A percentile compares a stretch with the other conserved stretches of the same genome.
Conservation (phyloP, 208 protist genomes). For the Jaenimonas drosophilae region DNA sequence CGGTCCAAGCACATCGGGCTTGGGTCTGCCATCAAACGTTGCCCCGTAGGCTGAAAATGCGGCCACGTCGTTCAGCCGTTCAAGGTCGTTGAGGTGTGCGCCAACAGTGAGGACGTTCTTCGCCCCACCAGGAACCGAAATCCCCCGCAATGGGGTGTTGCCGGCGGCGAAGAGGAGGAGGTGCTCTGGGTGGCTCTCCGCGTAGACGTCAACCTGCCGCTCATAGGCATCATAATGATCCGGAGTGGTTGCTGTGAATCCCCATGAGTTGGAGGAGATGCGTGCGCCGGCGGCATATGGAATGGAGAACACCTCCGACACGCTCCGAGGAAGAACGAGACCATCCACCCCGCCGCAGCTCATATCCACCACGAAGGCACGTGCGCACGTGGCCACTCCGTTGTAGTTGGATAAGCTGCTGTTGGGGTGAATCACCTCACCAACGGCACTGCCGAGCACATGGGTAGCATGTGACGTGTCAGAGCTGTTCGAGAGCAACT, state of each 20-base stretch:
- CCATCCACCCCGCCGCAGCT: slow-evolving; percentile 9
- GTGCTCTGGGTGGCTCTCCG: slow-evolving; percentile 42
- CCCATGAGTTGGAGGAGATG: slow-evolving; percentile 87
- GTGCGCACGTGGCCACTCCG: slow-evolving; percentile 73
- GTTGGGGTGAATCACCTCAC: slow-evolving; percentile 8
- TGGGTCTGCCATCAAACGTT: slow-evolving; percentile 70
- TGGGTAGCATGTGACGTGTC: too few relatives aligned
- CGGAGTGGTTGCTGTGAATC: slow-evolving; percentile 14
- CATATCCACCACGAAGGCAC: slow-evolving; percentile 71
- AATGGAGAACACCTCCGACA: slow-evolving; percentile 41
- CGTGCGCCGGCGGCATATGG: slow-evolving; percentile 52
- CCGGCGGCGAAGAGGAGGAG: slow-evolving; percentile 71
- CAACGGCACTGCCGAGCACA: slow-evolving; percentile 58
- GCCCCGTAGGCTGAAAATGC: slow-evolving; percentile 47
- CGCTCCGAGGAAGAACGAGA: slow-evolving; percentile 37
- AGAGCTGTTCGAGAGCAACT: too few relatives aligned
- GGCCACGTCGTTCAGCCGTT: slow-evolving; percentile 22
- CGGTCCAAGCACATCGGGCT: slow-evolving; percentile 77
- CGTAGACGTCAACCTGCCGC: slow-evolving; percentile 49
- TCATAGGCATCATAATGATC: slow-evolving; percentile 49
- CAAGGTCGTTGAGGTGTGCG: slow-evolving; percentile 39
- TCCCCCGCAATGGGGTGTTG: slow-evolving; percentile 23
- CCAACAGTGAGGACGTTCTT: slow-evolving; percentile 89
- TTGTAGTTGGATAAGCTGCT: slow-evolving; percentile 21
- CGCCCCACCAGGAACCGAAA: slow-evolving; percentile 38